phyloP scores from a whole-genome alignment of 2,329 filamentous ascomycete species.

The Claviceps spartinae region DNA sequence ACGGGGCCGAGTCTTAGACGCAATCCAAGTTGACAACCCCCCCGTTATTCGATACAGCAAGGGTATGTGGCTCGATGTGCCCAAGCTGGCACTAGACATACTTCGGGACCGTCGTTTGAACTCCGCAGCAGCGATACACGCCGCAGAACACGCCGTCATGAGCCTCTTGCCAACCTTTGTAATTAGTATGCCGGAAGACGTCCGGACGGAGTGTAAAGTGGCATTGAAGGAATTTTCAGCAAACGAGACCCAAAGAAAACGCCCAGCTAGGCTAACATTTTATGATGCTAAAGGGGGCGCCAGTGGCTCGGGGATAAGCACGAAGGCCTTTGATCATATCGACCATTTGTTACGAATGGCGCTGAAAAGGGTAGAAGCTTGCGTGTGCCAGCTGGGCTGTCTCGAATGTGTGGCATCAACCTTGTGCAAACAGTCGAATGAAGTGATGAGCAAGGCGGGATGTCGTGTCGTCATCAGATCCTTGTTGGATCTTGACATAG shows the following conservation, averaged over 20 bases:
- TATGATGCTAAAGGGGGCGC: slow-evolving; percentile 90
- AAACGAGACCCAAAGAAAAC: slow-evolving; percentile 55
- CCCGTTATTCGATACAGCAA: slow-evolving; percentile 75
- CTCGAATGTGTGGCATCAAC: slow-evolving; percentile 82
- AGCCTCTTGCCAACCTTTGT: slow-evolving; percentile 84
- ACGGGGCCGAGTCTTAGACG: slow-evolving; percentile 73
- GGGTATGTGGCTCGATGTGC: slow-evolving; percentile 93
- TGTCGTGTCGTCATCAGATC: slow-evolving; percentile 68
- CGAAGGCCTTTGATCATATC: slow-evolving; percentile 87
- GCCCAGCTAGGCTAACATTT: slow-evolving; percentile 79
- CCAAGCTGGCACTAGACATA: slow-evolving; percentile 64
- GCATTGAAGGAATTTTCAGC: slow-evolving; percentile 76
- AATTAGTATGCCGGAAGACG: slow-evolving; percentile 77
- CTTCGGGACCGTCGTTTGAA: slow-evolving; percentile 60
- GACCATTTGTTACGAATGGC: slow-evolving; percentile 67
- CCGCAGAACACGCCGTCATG: slow-evolving; percentile 83
- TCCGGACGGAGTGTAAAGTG: slow-evolving; percentile 88
- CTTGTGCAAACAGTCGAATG: slow-evolving; percentile 71
- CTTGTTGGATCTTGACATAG: slow-evolving; percentile 62
- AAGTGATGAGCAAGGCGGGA: slow-evolving; percentile 88
- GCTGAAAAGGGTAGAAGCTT: slow-evolving; percentile 60
- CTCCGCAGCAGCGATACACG: slow-evolving; percentile 81
- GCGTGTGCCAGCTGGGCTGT: slow-evolving; percentile 68
- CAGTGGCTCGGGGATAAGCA: slow-evolving; percentile 71
- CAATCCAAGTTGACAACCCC: slow-evolving; percentile 84